These are phyloP conservation scores for Vigna nakashimae DNA, from an alignment of 306 rosid species.

Conservation along the genomic window DNA sequence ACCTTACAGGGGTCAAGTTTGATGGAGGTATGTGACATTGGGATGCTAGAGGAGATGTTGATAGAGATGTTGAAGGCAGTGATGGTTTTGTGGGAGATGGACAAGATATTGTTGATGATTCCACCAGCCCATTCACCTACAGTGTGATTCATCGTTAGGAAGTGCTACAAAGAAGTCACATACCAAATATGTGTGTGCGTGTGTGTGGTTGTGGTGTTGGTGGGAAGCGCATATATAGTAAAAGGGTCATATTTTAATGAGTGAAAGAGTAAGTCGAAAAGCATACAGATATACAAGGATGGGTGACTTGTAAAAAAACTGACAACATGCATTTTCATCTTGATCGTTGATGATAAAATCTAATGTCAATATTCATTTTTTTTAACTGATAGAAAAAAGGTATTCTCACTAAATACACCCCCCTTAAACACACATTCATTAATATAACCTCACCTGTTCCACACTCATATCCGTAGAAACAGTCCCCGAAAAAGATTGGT, in stretches of 20 bases:
- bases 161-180: constrained; percentile 29
- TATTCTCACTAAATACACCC: no score
- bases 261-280: no score
- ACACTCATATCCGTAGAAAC: constrained; percentile 68
- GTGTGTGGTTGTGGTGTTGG: no score
- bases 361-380: no score
- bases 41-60: constrained; percentile 75
- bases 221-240: neutral
- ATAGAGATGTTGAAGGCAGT: constrained; percentile 70
- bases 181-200: neutral
- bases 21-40: constrained; percentile 62
- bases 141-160: constrained; percentile 30
- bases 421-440: constrained; percentile 1
- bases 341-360: no score
- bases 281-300: no score
- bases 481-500: constrained; percentile 69
- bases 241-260: no score
- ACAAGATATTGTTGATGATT: constrained; percentile 58
- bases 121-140: constrained; percentile 69
- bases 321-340: no score
- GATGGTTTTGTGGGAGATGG: constrained; percentile 72
- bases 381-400: no score
- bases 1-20: constrained; percentile 60
- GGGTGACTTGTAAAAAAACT: no score
- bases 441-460: constrained; percentile 69